Percentiles rank a stretch among this genome's conserved stretches.
Conservation (phyloP, 2,329 filamentous ascomycete genomes). For the Monilinia vaccinii-corymbosi region DNA sequence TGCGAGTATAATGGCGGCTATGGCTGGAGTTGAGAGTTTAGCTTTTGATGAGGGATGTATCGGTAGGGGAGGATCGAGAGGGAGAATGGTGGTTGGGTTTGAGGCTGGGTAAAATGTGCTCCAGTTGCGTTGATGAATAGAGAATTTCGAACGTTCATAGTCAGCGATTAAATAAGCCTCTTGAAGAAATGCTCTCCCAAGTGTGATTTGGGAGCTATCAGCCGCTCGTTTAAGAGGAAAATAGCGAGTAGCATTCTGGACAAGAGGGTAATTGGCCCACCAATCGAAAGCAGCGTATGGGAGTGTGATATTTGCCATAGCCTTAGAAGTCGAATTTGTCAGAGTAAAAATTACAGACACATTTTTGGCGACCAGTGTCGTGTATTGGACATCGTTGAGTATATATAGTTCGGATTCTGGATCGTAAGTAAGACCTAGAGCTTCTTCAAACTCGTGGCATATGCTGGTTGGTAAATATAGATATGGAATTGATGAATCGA, state of each 20-base stretch:
- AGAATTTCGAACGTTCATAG: conserved; percentile 34
- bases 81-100: conserved; percentile 17
- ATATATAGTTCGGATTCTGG: conserved; percentile 30
- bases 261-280: conserved; percentile 29
- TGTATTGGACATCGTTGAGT: conserved; percentile 26
- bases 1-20: conserved; percentile 2
- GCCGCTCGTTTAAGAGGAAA: conserved; percentile 33
- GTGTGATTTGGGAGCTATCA: conserved; percentile 29
- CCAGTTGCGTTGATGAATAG: conserved; percentile 29
- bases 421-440: conserved; percentile 32
- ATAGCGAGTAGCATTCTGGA: conserved; percentile 26
- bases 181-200: conserved; percentile 35
- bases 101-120: conserved; percentile 11
- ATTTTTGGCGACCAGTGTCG: conserved; percentile 23
- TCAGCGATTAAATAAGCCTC: conserved; percentile 32
- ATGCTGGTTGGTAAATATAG: conserved; percentile 32
- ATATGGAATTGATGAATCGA: conserved; percentile 34
- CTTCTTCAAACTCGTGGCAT: conserved; percentile 31
- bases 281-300: conserved; percentile 34
- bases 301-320: conserved; percentile 29
- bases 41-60: neutral
- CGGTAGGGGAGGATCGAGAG: neutral
- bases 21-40: neutral
- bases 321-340: conserved; percentile 24
- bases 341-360: conserved; percentile 32